These are phyloP conservation scores for Sutorius australiensis DNA, from an alignment of 768 basidiomycete genomes.

Conservation along the genomic window DNA sequence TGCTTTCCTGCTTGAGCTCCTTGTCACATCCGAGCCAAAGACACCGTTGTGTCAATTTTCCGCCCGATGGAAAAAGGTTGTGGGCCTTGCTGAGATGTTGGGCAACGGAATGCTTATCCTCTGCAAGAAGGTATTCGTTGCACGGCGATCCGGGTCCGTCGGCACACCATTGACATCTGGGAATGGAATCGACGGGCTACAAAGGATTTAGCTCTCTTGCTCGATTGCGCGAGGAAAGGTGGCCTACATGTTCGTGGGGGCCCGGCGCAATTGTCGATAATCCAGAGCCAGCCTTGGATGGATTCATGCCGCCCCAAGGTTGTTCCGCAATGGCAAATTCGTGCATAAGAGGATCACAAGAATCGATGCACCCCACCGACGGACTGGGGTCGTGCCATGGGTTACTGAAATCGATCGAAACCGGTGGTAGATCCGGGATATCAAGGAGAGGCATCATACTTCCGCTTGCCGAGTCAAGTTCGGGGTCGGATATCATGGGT, in stretches of 20 bases:
- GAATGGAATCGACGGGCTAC: background rate
- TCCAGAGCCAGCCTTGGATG: background rate
- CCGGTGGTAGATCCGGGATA: background rate
- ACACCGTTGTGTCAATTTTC: constrained; percentile 11
- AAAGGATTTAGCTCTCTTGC: background rate
- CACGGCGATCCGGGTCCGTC: constrained; percentile 10
- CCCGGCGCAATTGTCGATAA: background rate
- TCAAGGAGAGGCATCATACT: background rate
- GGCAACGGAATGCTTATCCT: constrained; percentile 10
- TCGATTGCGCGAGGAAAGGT: background rate
- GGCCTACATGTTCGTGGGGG: constrained; percentile 2
- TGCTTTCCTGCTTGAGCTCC: constrained; percentile 24
- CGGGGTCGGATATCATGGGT: too few species aligned
- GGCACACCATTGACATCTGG: constrained; percentile 9
- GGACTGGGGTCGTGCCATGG: background rate
- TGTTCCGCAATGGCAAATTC: too few species aligned
- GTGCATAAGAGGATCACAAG: background rate
- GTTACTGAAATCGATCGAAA: background rate
- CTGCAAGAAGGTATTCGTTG: background rate
- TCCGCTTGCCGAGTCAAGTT: background rate
- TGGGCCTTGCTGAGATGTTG: constrained; percentile 9
- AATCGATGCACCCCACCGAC: background rate
- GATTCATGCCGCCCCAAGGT: too few species aligned
- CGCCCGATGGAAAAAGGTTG: background rate
- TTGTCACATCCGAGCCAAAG: constrained; percentile 19